These are phyloP conservation scores for Aspergillus floridensis DNA, from an alignment of 2,329 filamentous ascomycete genomes.

Conservation along the genomic window DNA sequence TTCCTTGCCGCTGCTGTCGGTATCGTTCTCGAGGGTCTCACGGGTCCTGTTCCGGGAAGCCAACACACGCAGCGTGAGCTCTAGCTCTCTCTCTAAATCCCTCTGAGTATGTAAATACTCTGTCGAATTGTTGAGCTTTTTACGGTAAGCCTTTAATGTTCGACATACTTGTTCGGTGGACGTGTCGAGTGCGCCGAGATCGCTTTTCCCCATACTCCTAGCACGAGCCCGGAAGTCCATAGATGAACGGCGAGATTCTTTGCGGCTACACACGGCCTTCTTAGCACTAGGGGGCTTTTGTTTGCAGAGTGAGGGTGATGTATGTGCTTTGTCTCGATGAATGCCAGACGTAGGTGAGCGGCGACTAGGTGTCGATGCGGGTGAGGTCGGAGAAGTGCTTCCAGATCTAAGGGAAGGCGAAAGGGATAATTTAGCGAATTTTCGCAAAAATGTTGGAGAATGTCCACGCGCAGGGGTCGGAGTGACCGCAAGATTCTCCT, in stretches of 20 bases:
- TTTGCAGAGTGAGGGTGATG: constrained; percentile 43
- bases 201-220: constrained; percentile 38
- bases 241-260: constrained; percentile 45
- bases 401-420: constrained; percentile 36
- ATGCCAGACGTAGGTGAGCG: constrained; percentile 30
- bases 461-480: constrained; percentile 45
- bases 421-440: constrained; percentile 53
- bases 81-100: constrained; percentile 59
- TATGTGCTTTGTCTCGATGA: constrained; percentile 25
- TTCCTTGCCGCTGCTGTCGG: constrained; percentile 41
- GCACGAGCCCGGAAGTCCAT: constrained; percentile 51
- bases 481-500: constrained; percentile 45
- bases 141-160: constrained; percentile 57
- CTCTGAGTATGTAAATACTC: constrained; percentile 51
- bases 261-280: constrained; percentile 29
- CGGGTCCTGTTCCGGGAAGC: constrained; percentile 29
- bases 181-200: constrained; percentile 49
- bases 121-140: constrained; percentile 52
- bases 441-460: constrained; percentile 53
- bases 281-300: constrained; percentile 32
- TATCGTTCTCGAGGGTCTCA: constrained; percentile 34
- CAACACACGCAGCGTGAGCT: constrained; percentile 39
- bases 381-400: constrained; percentile 29
- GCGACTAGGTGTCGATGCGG: constrained; percentile 31
- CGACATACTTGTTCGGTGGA: constrained; percentile 59